Evolutionary conservation across 257 asterid genomes (phyloP).

Genomic region (Orobanche coerulescens): DNA sequence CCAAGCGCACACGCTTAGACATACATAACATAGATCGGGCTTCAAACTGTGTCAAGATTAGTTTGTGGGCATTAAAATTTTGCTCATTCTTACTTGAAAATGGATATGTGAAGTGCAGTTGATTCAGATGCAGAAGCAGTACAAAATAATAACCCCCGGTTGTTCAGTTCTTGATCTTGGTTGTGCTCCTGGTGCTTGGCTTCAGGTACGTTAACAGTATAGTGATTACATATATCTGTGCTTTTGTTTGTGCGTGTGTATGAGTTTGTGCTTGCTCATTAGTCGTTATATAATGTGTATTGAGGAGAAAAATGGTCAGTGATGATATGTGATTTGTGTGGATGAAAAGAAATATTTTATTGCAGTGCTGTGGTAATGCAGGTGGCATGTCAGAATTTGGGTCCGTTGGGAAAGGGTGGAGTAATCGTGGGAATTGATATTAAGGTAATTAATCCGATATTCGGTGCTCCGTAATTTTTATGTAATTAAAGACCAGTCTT

Average conservation of each 20-base stretch:
- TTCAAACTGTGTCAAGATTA: neutral
- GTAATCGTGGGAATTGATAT: conserved; percentile 71
- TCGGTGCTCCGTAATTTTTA: neutral
- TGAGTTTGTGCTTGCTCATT: neutral
- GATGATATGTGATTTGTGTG: neutral
- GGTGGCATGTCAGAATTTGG: conserved; percentile 91
- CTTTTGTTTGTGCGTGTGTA: neutral
- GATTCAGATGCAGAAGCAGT: conserved; percentile 79
- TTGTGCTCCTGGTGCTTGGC: conserved; percentile 99
- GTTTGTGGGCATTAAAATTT: neutral
- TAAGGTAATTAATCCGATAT: conserved; percentile 35
- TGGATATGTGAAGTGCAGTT: conserved; percentile 42
- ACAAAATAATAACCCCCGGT: conserved; percentile 61
- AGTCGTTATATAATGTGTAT: neutral
- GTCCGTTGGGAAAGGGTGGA: conserved; percentile 64
- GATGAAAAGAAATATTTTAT: neutral
- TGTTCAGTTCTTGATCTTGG: conserved; percentile 87
- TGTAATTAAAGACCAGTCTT: neutral
- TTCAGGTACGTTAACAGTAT: conserved; percentile 41
- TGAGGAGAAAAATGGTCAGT: neutral
- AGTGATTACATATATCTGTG: neutral
- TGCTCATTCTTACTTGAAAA: neutral
- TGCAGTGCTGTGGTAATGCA: conserved; percentile 18
- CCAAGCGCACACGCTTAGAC: neutral
- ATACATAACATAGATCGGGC: neutral